Evolutionary conservation across 768 basidiomycete genomes (phyloP).

Genomic region (Neoboletus magnificus): DNA sequence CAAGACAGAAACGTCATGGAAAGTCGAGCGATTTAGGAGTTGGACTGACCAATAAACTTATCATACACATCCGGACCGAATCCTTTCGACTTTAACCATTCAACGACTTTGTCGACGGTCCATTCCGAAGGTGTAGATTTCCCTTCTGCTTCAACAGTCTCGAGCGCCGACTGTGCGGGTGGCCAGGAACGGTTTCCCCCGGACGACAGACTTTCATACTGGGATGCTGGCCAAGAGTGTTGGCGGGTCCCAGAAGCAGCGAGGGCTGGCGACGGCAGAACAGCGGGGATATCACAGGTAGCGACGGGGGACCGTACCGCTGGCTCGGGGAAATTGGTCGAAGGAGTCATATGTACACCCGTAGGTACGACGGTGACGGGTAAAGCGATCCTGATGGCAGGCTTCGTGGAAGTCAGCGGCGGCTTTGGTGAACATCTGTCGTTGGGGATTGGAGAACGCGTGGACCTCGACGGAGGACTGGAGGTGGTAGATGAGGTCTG

Average conservation of each 20-base stretch:
- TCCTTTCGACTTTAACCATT: conserved; percentile 81
- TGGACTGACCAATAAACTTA: conserved; percentile 75
- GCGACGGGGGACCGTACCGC: conserved; percentile 16
- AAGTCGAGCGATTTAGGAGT: neutral
- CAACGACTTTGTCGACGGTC: conserved; percentile 83
- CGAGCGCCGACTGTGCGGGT: conserved; percentile 18
- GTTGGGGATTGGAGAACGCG: conserved; percentile 16
- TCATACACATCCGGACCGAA: conserved; percentile 81
- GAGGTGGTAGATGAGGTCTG: conserved; percentile 13
- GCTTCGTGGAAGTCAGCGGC: conserved; percentile 25
- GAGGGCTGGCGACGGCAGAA: conserved; percentile 30
- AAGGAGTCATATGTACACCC: conserved; percentile 17
- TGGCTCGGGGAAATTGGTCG: conserved; percentile 18
- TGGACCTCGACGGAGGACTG: conserved; percentile 14
- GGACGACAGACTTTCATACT: conserved; percentile 40
- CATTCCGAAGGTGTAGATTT: conserved; percentile 59
- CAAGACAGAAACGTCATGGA: neutral
- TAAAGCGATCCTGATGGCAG: conserved; percentile 19
- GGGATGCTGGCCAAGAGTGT: conserved; percentile 35
- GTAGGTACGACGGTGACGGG: conserved; percentile 23
- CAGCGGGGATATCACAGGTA: conserved; percentile 26
- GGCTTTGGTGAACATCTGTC: conserved; percentile 18
- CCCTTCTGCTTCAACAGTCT: conserved; percentile 14
- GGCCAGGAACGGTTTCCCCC: conserved; percentile 18
- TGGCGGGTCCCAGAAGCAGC: conserved; percentile 16